These are phyloP conservation scores for Talaromyces sp. DNA, from an alignment of 2,329 filamentous ascomycete species.

Conservation along the genomic window DNA sequence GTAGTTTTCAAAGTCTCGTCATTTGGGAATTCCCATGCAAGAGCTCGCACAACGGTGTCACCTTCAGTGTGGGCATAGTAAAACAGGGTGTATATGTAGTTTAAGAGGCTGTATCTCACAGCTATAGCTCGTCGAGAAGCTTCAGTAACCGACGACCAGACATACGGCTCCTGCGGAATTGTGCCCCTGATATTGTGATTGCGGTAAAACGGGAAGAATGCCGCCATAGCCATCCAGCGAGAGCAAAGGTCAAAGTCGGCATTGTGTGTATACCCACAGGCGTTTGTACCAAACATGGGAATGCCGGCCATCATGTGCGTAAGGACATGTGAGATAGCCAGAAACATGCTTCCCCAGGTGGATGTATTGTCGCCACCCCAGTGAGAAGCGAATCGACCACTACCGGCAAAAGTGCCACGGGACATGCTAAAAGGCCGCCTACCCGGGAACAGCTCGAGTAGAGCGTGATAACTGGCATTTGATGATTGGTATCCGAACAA, in stretches of 20 bases:
- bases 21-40: conserved; percentile 72
- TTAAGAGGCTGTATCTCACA: conserved; percentile 63
- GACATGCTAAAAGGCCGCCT: conserved; percentile 50
- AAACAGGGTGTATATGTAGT: conserved; percentile 75
- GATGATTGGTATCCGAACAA: conserved; percentile 73
- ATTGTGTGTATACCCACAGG: conserved; percentile 69
- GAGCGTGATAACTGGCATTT: conserved; percentile 71
- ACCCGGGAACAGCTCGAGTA: conserved; percentile 61
- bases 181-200: conserved; percentile 69
- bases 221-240: conserved; percentile 70
- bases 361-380: neutral
- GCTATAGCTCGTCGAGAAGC: neutral
- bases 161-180: conserved; percentile 65
- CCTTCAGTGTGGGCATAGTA: conserved; percentile 64
- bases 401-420: neutral
- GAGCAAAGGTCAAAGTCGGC: conserved; percentile 68
- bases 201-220: conserved; percentile 76
- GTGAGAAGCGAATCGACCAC: neutral
- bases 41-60: conserved; percentile 68
- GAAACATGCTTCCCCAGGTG: conserved; percentile 65
- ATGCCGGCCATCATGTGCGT: conserved; percentile 66
- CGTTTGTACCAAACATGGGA: conserved; percentile 72
- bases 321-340: conserved; percentile 78
- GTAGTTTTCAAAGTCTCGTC: conserved; percentile 66
- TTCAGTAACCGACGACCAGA: neutral